Conservation (phyloP, 2,329 filamentous ascomycete species). For the Aspergillus luchuensis region DNA sequence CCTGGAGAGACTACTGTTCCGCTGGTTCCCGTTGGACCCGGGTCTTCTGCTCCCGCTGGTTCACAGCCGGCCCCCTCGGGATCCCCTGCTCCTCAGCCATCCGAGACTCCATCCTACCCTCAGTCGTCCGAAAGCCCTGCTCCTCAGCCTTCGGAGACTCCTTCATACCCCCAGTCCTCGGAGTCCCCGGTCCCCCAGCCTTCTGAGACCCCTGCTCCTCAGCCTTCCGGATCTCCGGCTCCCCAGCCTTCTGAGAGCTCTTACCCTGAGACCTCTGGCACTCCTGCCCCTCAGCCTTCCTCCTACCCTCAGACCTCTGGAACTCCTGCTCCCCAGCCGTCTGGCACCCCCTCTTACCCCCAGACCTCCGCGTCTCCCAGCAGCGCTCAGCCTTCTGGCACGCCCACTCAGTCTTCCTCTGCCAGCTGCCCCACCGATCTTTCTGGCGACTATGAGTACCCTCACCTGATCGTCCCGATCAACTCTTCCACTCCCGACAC, state of each 20-base stretch:
- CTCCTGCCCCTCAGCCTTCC: slow-evolving; percentile 9
- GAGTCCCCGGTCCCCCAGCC: not conserved
- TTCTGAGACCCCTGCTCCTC: not conserved
- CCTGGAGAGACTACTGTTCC: slow-evolving; percentile 9
- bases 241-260: slow-evolving; percentile 10
- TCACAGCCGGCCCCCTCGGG: slow-evolving; percentile 9
- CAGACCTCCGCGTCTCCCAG: slow-evolving; percentile 3
- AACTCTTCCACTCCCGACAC: slow-evolving; percentile 56
- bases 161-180: not conserved
- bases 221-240: not conserved
- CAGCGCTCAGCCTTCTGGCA: slow-evolving; percentile 19
- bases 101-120: not conserved
- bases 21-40: slow-evolving; percentile 12
- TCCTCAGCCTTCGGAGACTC: not conserved
- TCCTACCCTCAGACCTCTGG: not conserved
- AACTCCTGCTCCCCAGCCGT: slow-evolving; percentile 1
- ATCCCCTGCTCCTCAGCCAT: not conserved
- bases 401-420: slow-evolving; percentile 16
- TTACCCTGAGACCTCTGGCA: not conserved
- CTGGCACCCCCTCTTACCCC: slow-evolving; percentile 2
- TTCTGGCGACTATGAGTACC: slow-evolving; percentile 55
- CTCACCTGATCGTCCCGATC: slow-evolving; percentile 65
- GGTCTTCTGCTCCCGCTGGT: slow-evolving; percentile 5
- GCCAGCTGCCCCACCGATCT: slow-evolving; percentile 50
- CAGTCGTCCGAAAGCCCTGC: not conserved